Evolutionary conservation across 148 eudicot genomes (phyloP).

Genomic region (Pharnaceum exiguum): DNA sequence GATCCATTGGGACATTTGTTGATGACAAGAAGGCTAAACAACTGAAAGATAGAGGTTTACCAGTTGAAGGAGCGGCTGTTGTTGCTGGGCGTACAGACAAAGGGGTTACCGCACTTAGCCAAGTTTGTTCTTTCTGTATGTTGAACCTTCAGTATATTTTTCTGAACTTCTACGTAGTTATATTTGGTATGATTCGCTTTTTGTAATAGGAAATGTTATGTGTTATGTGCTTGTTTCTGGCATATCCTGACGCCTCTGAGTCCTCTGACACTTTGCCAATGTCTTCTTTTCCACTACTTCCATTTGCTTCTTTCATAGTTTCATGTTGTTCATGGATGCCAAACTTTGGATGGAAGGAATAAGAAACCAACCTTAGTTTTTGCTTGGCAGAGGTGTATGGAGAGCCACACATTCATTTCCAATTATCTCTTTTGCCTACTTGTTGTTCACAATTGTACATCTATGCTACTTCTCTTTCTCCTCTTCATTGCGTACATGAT

Average conservation of each 20-base stretch:
- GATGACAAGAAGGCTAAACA: conserved; percentile 76
- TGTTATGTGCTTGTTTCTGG: neutral
- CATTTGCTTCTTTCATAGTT: too few species aligned
- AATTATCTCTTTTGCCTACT: too few species aligned
- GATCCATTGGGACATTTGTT: conserved; percentile 66
- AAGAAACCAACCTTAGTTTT: too few species aligned
- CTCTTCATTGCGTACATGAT: too few species aligned
- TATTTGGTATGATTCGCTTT: neutral
- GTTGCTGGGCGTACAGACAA: conserved; percentile 99
- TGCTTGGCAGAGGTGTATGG: too few species aligned
- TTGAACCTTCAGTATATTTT: conserved; percentile 13
- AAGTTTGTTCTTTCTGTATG: conserved; percentile 97
- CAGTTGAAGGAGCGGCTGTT: conserved; percentile 56
- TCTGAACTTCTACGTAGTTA: neutral
- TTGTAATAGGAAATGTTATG: neutral
- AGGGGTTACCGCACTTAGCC: conserved; percentile 84
- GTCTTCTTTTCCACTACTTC: too few species aligned
- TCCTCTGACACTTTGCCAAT: neutral
- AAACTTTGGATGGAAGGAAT: too few species aligned
- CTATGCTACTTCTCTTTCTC: too few species aligned
- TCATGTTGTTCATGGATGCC: too few species aligned
- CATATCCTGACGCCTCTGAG: neutral
- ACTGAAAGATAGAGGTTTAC: conserved; percentile 72
- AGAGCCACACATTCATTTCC: too few species aligned
- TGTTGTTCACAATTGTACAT: too few species aligned